Conservation (phyloP, 2,329 filamentous ascomycete species). For the Ceratocystis smalleyi region DNA sequence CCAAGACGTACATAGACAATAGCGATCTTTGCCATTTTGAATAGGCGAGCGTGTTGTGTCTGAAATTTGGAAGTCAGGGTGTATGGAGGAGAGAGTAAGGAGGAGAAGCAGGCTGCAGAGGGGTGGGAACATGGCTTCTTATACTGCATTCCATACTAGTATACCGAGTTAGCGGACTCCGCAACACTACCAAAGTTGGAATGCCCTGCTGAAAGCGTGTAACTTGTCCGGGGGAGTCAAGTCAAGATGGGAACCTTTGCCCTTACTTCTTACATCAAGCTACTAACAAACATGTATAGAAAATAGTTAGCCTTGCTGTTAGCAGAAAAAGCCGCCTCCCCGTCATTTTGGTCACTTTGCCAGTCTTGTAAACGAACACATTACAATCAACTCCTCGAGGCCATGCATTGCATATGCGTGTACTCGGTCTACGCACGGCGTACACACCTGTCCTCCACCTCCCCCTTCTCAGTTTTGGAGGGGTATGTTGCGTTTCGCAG, state of each 20-base stretch:
- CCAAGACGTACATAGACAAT: conserved; percentile 62
- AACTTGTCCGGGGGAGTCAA: neutral
- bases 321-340: neutral
- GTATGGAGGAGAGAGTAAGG: neutral
- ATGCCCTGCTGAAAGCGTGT: neutral
- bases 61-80: neutral
- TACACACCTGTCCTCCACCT: neutral
- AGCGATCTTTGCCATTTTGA: conserved; percentile 69
- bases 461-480: neutral
- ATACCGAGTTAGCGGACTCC: neutral
- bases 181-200: neutral
- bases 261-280: neutral
- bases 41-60: neutral
- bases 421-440: too few relatives aligned
- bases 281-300: neutral
- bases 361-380: neutral
- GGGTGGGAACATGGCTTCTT: neutral
- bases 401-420: neutral
- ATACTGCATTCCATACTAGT: neutral
- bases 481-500: neutral
- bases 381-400: neutral
- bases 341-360: neutral
- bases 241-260: neutral
- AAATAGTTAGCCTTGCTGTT: neutral
- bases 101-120: neutral